Conservation (phyloP, 352 stramenopile genomes). For the Phytopythium helicoides region DNA sequence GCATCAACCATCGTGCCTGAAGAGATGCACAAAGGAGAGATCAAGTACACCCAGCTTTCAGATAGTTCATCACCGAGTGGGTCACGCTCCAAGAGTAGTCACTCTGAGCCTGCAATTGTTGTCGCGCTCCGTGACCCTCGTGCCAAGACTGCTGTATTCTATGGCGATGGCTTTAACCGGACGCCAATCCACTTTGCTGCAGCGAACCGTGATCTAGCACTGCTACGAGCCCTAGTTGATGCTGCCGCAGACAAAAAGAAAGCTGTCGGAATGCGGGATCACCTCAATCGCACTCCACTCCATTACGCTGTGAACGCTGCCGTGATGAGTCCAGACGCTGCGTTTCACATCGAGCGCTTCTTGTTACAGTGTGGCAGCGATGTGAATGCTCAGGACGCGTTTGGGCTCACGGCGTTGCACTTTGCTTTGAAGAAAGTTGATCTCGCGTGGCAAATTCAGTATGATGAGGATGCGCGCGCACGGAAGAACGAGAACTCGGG, state of each 20-base stretch:
- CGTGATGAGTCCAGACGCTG: conserved; percentile 66
- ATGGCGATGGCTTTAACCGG: conserved; percentile 37
- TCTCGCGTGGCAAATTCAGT: conserved; percentile 59
- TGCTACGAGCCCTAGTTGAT: conserved; percentile 50
- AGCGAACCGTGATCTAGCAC: conserved; percentile 54
- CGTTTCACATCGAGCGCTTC: conserved; percentile 72
- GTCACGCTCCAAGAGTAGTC: neutral
- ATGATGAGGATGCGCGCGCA: conserved; percentile 32
- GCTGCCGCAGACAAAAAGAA: conserved; percentile 25
- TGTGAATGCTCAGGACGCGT: conserved; percentile 52
- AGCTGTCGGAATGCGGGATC: conserved; percentile 50
- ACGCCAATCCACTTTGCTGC: conserved; percentile 65
- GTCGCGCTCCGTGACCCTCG: conserved; percentile 47
- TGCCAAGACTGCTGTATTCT: conserved; percentile 39
- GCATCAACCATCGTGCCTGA: conserved; percentile 41
- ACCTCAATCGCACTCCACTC: conserved; percentile 53
- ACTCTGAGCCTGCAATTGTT: conserved; percentile 37
- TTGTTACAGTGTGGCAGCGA: conserved; percentile 55
- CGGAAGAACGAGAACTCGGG: conserved; percentile 21
- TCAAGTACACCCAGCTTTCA: conserved; percentile 37
- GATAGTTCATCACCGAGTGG: neutral
- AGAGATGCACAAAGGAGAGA: conserved; percentile 52
- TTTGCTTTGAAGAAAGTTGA: conserved; percentile 72
- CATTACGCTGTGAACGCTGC: conserved; percentile 73
- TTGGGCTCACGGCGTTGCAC: conserved; percentile 54